Conservation (phyloP, 176 grass and related monocot species). For the Neostapfia colusana region DNA sequence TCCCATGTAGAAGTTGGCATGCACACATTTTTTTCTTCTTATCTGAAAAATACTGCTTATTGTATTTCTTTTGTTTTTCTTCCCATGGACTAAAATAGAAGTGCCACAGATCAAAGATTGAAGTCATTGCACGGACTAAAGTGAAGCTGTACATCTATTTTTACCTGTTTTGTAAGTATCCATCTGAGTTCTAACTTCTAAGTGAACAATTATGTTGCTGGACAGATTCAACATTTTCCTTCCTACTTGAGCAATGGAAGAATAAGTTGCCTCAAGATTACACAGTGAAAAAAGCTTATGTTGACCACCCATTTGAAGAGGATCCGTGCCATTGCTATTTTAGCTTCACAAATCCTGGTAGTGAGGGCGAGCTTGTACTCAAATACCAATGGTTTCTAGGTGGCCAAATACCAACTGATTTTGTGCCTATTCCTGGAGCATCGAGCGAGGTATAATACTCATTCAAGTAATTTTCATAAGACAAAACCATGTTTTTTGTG, state of each 20-base stretch:
- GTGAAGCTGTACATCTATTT: conserved; percentile 23
- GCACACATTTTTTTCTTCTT: background rate
- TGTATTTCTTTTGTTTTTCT: conserved; percentile 22
- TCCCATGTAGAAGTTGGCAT: background rate
- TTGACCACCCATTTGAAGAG: conserved; percentile 95
- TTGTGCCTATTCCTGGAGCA: conserved; percentile 73
- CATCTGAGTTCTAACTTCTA: conserved; percentile 31
- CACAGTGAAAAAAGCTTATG: conserved; percentile 66
- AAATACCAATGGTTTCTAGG: conserved; percentile 83
- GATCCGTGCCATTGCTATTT: conserved; percentile 84
- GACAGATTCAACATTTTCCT: conserved; percentile 92
- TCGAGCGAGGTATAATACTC: conserved; percentile 58
- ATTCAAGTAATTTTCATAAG: conserved; percentile 8
- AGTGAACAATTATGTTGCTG: conserved; percentile 19
- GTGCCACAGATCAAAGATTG: background rate
- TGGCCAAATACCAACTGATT: conserved; percentile 67
- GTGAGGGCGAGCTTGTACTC: conserved; percentile 54
- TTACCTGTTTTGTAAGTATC: conserved; percentile 19
- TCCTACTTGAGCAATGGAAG: conserved; percentile 88
- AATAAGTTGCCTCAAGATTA: conserved; percentile 65
- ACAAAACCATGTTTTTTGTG: conserved; percentile 2
- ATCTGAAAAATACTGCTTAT: background rate
- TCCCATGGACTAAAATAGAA: conserved; percentile 16
- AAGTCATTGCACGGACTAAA: conserved; percentile 30
- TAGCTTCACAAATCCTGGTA: conserved; percentile 57